Conservation (phyloP, 2,329 filamentous ascomycete species). For the Aspergillus carbonarius region DNA sequence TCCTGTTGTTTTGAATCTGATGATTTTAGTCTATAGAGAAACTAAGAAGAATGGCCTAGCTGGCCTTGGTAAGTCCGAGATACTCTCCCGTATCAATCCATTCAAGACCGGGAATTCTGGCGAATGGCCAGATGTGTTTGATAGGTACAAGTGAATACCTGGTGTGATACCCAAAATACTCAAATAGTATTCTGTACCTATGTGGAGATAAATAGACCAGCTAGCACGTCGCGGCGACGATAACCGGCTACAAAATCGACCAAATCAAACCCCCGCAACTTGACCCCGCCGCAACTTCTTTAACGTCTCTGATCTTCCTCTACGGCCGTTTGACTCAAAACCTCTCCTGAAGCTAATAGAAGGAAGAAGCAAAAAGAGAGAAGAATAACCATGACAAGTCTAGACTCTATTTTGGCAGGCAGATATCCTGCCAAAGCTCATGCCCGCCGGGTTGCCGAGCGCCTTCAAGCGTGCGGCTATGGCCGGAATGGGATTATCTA, state of each 20-base stretch:
- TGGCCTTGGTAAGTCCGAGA: too few species aligned
- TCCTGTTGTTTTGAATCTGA: neutral
- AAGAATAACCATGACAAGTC: slow-evolving; percentile 28
- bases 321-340: neutral
- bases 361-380: neutral
- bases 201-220: too few species aligned
- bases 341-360: neutral
- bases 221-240: neutral
- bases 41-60: too few species aligned
- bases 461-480: slow-evolving; percentile 64
- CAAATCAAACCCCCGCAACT: neutral
- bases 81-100: too few species aligned
- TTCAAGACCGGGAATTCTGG: neutral
- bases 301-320: neutral
- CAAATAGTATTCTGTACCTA: too few species aligned
- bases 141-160: neutral
- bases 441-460: slow-evolving; percentile 76
- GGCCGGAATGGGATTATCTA: slow-evolving; percentile 76
- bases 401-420: slow-evolving; percentile 48
- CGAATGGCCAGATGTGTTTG: neutral
- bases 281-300: neutral
- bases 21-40: neutral
- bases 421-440: slow-evolving; percentile 85
- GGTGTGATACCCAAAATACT: too few species aligned
- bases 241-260: neutral